Percentiles rank a stretch among this genome's conserved stretches.
phyloP scores from a whole-genome alignment of 768 basidiomycete genomes.

The Agaricus blazei region DNA sequence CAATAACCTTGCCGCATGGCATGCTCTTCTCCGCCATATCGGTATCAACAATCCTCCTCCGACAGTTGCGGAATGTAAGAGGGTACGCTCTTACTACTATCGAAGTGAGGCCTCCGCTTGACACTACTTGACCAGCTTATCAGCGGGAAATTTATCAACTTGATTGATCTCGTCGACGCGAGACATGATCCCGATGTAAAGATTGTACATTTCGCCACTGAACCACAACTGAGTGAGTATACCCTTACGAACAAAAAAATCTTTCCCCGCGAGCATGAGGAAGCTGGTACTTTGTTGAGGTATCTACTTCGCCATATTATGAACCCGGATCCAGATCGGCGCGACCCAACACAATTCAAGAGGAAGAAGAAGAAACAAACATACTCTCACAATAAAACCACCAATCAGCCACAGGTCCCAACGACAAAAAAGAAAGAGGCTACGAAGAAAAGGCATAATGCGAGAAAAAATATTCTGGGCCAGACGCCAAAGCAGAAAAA shows the following conservation, averaged over 20 bases:
- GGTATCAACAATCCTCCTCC: conserved; percentile 1
- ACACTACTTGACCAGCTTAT: not conserved
- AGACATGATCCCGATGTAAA: not conserved
- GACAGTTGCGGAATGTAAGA: not conserved
- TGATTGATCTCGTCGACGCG: conserved; percentile 11
- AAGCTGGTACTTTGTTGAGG: conserved; percentile 1
- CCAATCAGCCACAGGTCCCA: too few species aligned
- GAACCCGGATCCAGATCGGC: not conserved
- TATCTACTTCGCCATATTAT: conserved; percentile 6
- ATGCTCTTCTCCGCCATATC: not conserved
- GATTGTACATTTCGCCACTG: not conserved
- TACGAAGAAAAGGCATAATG: too few species aligned
- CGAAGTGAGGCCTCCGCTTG: not conserved
- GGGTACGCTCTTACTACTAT: not conserved
- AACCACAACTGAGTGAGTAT: conserved; percentile 7
- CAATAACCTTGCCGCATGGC: conserved; percentile 4
- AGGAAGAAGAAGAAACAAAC: not conserved
- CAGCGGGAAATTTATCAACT: conserved; percentile 10
- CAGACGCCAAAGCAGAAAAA: too few species aligned
- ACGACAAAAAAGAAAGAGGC: too few species aligned
- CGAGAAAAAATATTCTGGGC: too few species aligned
- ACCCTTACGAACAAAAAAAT: not conserved
- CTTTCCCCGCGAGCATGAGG: not conserved
- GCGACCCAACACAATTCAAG: not conserved
- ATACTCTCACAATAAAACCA: too few species aligned